A percentile compares a stretch with the other conserved stretches of the same genome.
These are phyloP conservation scores for Galeopsis tetrahit DNA, from an alignment of 257 asterid genomes.

Conservation along the genomic window DNA sequence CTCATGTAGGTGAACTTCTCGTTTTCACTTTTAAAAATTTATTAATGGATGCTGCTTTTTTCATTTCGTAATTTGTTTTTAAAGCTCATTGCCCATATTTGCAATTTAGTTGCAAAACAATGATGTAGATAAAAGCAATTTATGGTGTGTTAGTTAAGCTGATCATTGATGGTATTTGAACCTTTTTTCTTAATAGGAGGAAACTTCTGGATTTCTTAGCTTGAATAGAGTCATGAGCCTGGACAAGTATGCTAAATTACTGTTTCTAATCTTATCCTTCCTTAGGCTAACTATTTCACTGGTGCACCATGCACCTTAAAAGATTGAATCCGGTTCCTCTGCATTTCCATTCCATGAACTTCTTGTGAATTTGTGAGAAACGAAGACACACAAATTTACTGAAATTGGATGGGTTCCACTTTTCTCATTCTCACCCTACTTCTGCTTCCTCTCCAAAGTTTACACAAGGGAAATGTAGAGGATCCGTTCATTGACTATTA, in stretches of 20 bases:
- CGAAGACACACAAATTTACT: background rate
- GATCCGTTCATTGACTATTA: background rate
- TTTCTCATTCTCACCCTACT: background rate
- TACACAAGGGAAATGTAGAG: conserved; percentile 1
- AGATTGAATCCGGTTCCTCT: background rate
- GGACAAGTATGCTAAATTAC: conserved; percentile 59
- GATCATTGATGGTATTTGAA: conserved; percentile 12
- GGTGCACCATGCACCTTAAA: conserved; percentile 11
- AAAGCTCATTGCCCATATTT: conserved; percentile 21
- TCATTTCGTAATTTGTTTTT: conserved; percentile 13
- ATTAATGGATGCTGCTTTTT: background rate
- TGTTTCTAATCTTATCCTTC: background rate
- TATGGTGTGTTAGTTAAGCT: background rate
- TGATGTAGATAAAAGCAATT: background rate
- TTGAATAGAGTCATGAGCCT: conserved; percentile 92
- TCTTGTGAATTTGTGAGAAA: background rate
- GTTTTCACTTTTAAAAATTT: background rate
- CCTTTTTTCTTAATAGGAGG: conserved; percentile 54
- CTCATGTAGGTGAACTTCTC: background rate
- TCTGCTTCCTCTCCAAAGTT: background rate
- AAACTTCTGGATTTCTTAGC: conserved; percentile 88
- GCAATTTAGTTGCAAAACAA: background rate
- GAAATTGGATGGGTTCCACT: background rate
- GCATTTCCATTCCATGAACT: background rate
- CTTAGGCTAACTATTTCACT: background rate